Percentiles rank a stretch among this genome's conserved stretches.
phyloP scores from a whole-genome alignment of 495 filamentous ascomycete species.

The Penicillium macrosclerotiorum region DNA sequence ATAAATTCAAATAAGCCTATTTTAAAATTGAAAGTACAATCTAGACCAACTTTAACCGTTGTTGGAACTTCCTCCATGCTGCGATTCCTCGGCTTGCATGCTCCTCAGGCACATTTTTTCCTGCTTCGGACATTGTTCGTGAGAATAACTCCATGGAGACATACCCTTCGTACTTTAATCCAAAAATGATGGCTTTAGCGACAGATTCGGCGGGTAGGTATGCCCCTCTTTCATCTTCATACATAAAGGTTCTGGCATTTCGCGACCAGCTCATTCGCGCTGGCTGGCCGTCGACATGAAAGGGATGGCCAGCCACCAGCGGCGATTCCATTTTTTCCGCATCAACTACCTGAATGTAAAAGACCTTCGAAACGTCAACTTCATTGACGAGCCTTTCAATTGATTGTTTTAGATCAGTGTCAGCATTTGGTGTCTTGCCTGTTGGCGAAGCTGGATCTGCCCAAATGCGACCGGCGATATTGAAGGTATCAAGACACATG shows the following conservation, averaged over 20 bases:
- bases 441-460: conserved; percentile 57
- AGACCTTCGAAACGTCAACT: conserved; percentile 62
- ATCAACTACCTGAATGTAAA: conserved; percentile 72
- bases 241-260: conserved; percentile 70
- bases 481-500: conserved; percentile 72
- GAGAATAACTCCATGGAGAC: conserved; percentile 67
- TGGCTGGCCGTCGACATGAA: conserved; percentile 60
- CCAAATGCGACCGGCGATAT: conserved; percentile 69
- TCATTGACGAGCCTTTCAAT: conserved; percentile 50
- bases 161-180: conserved; percentile 64
- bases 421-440: conserved; percentile 55
- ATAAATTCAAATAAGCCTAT: no score
- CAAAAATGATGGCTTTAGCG: conserved; percentile 52
- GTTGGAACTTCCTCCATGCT: conserved; percentile 51
- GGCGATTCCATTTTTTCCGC: conserved; percentile 58
- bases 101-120: conserved; percentile 51
- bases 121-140: conserved; percentile 54
- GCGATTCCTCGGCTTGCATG: conserved; percentile 58
- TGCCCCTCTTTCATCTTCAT: conserved; percentile 60
- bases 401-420: conserved; percentile 53
- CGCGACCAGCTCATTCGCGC: conserved; percentile 72
- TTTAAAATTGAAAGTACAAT: no score
- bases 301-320: conserved; percentile 56
- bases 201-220: conserved; percentile 56
- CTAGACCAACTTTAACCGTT: conserved; percentile 7